phyloP scores from a whole-genome alignment of 345 rosid species.

The Salix exigua region DNA sequence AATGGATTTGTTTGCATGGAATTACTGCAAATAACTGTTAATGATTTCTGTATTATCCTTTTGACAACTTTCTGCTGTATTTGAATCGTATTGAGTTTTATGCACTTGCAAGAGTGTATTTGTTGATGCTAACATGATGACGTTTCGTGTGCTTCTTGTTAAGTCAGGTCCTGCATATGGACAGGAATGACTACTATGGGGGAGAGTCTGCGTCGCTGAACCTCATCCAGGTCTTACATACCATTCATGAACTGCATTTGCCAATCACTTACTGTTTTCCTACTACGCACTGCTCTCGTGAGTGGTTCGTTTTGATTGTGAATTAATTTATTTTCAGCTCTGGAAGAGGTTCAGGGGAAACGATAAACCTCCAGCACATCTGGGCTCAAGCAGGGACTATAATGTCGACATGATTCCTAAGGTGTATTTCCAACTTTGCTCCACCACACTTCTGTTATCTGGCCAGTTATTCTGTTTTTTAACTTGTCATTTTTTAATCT shows the following conservation, averaged over 20 bases:
- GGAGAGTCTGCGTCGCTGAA: slow-evolving; percentile 98
- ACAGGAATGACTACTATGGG: slow-evolving; percentile 93
- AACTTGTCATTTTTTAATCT: neutral
- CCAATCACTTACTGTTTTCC: neutral
- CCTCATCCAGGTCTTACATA: slow-evolving; percentile 69
- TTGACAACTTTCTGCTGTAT: neutral
- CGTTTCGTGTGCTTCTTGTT: neutral
- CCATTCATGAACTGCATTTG: neutral
- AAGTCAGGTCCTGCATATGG: slow-evolving; percentile 93
- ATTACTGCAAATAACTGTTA: neutral
- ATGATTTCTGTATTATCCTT: neutral
- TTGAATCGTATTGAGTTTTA: neutral
- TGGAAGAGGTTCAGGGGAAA: slow-evolving; percentile 91
- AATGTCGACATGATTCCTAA: slow-evolving; percentile 99
- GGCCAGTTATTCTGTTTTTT: neutral
- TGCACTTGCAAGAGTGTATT: neutral
- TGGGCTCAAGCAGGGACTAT: slow-evolving; percentile 95
- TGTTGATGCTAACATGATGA: neutral
- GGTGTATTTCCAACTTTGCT: slow-evolving; percentile 34
- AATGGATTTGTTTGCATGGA: slow-evolving; percentile 2
- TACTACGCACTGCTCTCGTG: neutral
- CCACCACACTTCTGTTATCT: neutral
- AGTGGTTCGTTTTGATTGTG: slow-evolving; percentile 3
- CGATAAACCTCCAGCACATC: slow-evolving; percentile 83
- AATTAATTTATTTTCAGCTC: slow-evolving; percentile 46